Evolutionary conservation across 495 filamentous ascomycete species (phyloP), one percentile per base, ranked within the genome.

Genomic region (Penicillium bovifimosum): DNA sequence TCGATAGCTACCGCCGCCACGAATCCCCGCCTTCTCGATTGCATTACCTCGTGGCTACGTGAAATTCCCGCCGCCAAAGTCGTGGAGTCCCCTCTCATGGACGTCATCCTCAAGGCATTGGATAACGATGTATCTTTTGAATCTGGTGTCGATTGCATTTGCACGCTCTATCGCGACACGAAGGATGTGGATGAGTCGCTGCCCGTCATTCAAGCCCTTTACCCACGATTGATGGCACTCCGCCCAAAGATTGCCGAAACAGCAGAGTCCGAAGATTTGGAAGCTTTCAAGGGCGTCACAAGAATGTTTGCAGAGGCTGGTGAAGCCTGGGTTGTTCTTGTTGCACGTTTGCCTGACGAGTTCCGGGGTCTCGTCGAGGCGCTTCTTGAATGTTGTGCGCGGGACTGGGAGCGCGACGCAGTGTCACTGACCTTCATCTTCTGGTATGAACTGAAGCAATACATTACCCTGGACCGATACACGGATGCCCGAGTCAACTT

Each of bases 361-460:
- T 96, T 96, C 71, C 81, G 86, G 6, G 82, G 80, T n/a, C 75
- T 99, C 2, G 93, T 97, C 8, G 90, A 96, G 61, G 83, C 86
- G 7, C 81, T 97, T 29, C 79, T 96, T 26, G 92, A 99, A 69
- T 96, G 91, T 66, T 88, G 86, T 54, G 86, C 86, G 18, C 76
- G 84, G 55, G 93, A 99, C 66, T 82, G 83, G 65, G 91, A 96
- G 44, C 78, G 86, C 49, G 93, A 97, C 45, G 90, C 88, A 8
- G 86, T 97, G 46, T 85, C 87, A 26, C 80, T 91, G 52, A 99
- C 93, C 0, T 97, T 97, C 68, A 81, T 83, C 45, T 97, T 97
- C 73, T 99, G 93, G 93, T 97, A 95, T 67, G 93, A 99, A 66
- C 74, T 99, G 47, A 99, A 99, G 74, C 90, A 96, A 71, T 96